A percentile compares a stretch with the other conserved stretches of the same genome.
These are phyloP conservation scores for Mortierella sp. DNA, from an alignment of 371 early-diverging fungal genomes.

Conservation along the genomic window DNA sequence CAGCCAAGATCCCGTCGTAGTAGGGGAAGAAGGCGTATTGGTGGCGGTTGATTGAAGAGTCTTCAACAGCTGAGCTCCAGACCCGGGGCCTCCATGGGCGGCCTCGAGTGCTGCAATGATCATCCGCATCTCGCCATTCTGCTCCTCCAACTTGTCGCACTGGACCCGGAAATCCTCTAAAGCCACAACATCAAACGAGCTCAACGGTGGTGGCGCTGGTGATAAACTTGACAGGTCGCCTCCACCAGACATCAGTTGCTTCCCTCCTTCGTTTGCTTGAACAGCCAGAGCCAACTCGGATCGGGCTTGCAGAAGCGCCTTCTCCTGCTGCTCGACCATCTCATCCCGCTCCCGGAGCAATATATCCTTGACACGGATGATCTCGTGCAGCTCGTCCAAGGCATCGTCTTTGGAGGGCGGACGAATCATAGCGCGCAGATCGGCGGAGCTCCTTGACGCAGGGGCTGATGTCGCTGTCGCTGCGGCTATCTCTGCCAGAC, in stretches of 20 bases:
- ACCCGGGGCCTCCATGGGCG: constrained; percentile 30
- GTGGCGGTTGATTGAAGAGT: constrained; percentile 4
- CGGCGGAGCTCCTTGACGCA: not conserved
- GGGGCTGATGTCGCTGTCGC: constrained; percentile 24
- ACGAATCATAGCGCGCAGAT: constrained; percentile 13
- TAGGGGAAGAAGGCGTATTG: constrained; percentile 2
- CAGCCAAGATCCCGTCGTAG: constrained; percentile 20
- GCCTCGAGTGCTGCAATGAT: constrained; percentile 51
- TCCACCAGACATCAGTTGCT: not conserved
- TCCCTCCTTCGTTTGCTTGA: not conserved
- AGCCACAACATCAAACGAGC: constrained; percentile 34
- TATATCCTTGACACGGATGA: constrained; percentile 51
- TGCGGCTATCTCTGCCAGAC: constrained; percentile 48
- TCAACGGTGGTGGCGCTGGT: not conserved
- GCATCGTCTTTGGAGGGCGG: constrained; percentile 24
- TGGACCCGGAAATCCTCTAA: constrained; percentile 35
- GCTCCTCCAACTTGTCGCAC: constrained; percentile 40
- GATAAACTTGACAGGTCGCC: not conserved
- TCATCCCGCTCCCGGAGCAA: constrained; percentile 43
- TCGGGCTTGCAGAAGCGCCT: constrained; percentile 5
- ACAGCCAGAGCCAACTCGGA: constrained; percentile 2
- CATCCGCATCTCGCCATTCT: constrained; percentile 43
- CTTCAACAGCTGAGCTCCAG: constrained; percentile 33
- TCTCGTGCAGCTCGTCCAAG: constrained; percentile 38
- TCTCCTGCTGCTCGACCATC: constrained; percentile 32